These are phyloP conservation scores for Globisporangium nagaii DNA, from an alignment of 352 stramenopile genomes.

Conservation along the genomic window DNA sequence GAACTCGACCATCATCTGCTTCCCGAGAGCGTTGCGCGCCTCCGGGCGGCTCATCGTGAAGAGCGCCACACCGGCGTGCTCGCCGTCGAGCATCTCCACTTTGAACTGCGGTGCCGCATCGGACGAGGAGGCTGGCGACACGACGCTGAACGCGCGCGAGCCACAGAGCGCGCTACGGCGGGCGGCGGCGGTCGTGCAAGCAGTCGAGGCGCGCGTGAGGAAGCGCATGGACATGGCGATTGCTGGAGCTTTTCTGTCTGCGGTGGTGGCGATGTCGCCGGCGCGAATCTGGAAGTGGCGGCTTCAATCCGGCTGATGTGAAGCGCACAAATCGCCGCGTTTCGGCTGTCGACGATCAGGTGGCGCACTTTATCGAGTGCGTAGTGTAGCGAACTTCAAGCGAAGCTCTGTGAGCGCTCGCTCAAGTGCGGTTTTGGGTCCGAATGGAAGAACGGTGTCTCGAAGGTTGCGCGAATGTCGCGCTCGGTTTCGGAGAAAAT, in stretches of 20 bases:
- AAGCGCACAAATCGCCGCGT: too few relatives aligned
- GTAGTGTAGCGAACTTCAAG: neutral
- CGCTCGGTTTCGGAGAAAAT: neutral
- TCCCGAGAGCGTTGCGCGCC: slow-evolving; percentile 70
- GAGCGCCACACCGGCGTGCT: slow-evolving; percentile 53
- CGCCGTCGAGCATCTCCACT: slow-evolving; percentile 50
- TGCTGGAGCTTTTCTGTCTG: neutral
- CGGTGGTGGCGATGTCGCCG: neutral
- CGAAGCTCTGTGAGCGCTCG: neutral
- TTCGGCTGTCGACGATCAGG: neutral
- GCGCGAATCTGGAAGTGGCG: slow-evolving; percentile 6
- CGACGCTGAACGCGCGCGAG: slow-evolving; percentile 11
- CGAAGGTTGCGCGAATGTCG: slow-evolving; percentile 5
- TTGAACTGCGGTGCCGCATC: slow-evolving; percentile 37
- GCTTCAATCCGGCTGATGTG: neutral
- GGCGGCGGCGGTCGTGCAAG: neutral
- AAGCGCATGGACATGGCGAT: slow-evolving; percentile 10
- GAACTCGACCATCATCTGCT: slow-evolving; percentile 81
- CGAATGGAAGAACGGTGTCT: neutral
- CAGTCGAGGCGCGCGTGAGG: neutral
- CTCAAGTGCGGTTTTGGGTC: neutral
- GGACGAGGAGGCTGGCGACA: too few relatives aligned
- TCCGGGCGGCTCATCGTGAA: slow-evolving; percentile 77
- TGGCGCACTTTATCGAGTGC: slow-evolving; percentile 1
- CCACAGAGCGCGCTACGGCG: neutral